Evolutionary conservation across 1,284 basidiomycete species (phyloP).

Genomic region (Mycena sp.): DNA sequence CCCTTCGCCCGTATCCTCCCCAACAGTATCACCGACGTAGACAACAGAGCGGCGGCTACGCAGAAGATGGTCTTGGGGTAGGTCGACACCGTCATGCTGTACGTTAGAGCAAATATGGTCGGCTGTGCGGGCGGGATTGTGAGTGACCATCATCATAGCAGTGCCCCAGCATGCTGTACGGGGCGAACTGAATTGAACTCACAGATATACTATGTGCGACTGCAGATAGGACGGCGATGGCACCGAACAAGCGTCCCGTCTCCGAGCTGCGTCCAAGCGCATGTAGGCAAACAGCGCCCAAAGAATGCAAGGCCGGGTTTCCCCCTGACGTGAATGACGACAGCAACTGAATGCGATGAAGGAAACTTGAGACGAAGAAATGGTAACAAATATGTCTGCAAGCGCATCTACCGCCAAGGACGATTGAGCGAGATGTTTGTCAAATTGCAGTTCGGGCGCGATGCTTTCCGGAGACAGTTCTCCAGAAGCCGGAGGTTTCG

Average conservation of each 20-base stretch:
- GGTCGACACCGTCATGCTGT: conserved; percentile 20
- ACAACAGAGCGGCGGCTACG: conserved; percentile 15
- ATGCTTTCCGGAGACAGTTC: conserved; percentile 17
- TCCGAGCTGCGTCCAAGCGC: conserved; percentile 21
- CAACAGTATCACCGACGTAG: conserved; percentile 11
- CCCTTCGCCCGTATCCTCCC: conserved; percentile 12
- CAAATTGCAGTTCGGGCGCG: conserved; percentile 26
- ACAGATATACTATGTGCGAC: conserved; percentile 25
- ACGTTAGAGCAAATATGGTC: conserved; percentile 16
- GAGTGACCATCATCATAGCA: neutral
- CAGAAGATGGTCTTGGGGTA: conserved; percentile 22
- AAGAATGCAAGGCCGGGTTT: conserved; percentile 26
- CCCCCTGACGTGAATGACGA: conserved; percentile 27
- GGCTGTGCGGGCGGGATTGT: conserved; percentile 10
- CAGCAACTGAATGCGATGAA: conserved; percentile 22
- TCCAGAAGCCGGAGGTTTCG: conserved; percentile 17
- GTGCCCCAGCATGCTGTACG: too few relatives aligned
- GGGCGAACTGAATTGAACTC: neutral
- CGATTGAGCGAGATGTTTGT: conserved; percentile 22
- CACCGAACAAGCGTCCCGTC: conserved; percentile 24
- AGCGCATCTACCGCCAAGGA: conserved; percentile 24
- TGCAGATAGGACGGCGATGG: conserved; percentile 21
- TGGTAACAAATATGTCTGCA: conserved; percentile 12
- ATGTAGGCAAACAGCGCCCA: conserved; percentile 24
- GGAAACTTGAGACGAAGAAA: conserved; percentile 19